phyloP scores from a whole-genome alignment of 2,329 filamentous ascomycete species.

The Pleoardoris graminearum region DNA sequence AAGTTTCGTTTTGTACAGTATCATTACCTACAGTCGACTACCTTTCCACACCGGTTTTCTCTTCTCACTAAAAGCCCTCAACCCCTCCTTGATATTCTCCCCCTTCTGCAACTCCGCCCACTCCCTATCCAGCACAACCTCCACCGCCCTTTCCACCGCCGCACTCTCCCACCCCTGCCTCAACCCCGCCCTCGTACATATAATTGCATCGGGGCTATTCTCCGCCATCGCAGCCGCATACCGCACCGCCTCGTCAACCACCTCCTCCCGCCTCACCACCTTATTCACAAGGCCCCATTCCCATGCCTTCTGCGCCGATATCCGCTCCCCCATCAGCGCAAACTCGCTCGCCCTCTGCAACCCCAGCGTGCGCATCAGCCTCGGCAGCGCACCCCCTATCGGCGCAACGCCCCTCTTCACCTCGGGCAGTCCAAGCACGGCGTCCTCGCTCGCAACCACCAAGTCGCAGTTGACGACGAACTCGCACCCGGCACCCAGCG shows the following conservation, averaged over 20 bases:
- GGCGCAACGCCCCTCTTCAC: conserved; percentile 31
- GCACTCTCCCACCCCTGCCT: conserved; percentile 29
- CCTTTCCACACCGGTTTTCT: conserved; percentile 24
- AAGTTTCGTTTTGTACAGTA: background rate
- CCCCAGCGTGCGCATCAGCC: conserved; percentile 31
- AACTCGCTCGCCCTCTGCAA: conserved; percentile 32
- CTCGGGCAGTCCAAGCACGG: conserved; percentile 31
- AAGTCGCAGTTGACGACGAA: conserved; percentile 33
- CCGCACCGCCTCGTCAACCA: conserved; percentile 24
- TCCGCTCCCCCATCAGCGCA: conserved; percentile 27
- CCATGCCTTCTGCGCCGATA: conserved; percentile 23
- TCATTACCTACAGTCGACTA: conserved; percentile 17
- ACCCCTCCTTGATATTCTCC: conserved; percentile 44
- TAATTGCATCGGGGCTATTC: conserved; percentile 32
- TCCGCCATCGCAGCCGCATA: conserved; percentile 24
- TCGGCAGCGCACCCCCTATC: conserved; percentile 29
- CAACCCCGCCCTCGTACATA: conserved; percentile 24
- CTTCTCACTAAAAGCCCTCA: conserved; percentile 44
- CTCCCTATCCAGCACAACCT: conserved; percentile 26
- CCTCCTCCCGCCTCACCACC: conserved; percentile 22
- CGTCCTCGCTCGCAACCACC: conserved; percentile 27
- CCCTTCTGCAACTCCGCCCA: conserved; percentile 52
- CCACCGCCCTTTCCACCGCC: conserved; percentile 24
- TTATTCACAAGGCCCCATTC: conserved; percentile 34
- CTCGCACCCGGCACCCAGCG: conserved; percentile 31